Evolutionary conservation across 1,284 basidiomycete species (phyloP), one percentile per base, ranked within the genome.

Genomic region (Cryptococcus maquisensis): DNA sequence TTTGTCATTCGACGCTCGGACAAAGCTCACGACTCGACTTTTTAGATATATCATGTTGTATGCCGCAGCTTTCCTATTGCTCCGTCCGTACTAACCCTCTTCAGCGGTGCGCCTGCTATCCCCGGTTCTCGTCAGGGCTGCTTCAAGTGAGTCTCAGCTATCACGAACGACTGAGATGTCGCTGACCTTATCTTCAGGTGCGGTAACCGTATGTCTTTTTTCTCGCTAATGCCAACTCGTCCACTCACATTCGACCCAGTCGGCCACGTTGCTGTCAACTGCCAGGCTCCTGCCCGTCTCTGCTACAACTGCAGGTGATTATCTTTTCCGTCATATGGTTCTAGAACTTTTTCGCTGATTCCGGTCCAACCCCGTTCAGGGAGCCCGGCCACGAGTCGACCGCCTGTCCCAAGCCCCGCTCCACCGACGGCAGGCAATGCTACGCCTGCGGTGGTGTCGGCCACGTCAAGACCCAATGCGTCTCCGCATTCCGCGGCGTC

Each of bases 201-300:
- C 51, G 69, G 68, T 55, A 71, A 73, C 61, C 66, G 70, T 70
- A 56, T n/a, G 68, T 64, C 37, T 28, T 8, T 10, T 16, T 47
- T 49, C 15, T 39, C 18, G 24, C 46, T 16, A 46, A 16, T 2
- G 24, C 28, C 9, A 20, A 47, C 16, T 47, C 26, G 43, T 21
- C n/a, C n/a, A 49, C 50, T 16, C 8, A 47, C 18, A n/a, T 21
- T 15, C 32, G 28, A 18, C 13, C 1, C 56, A 74, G 89, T 92
- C 70, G 90, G 89, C 49, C 90, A 93, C 77, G 87, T 92, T 69
- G 90, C 90, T 64, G 90, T 90, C 79, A 87, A 86, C 68, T 94
- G 90, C 75, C 82, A 88, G 52, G 88, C 87, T 60, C 86, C 87
- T 66, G 84, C 87, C 72, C 84, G 89, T 63, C 83, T 94, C 57